phyloP scores from a whole-genome alignment of 805 yeast genomes.

The Zygoascus ofunaensis region DNA sequence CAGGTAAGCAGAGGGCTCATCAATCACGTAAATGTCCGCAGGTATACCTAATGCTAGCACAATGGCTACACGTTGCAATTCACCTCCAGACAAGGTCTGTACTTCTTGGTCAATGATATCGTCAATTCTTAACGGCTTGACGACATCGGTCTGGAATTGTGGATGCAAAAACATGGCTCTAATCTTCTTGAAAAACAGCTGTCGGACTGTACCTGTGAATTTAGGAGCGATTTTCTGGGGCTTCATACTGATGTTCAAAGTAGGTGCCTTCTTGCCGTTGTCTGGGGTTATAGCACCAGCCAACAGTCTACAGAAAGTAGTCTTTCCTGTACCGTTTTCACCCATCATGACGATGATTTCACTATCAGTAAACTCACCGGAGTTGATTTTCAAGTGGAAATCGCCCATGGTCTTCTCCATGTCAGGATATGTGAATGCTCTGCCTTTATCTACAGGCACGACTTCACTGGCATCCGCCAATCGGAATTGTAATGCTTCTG shows the following conservation, averaged over 20 bases:
- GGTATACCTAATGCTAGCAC: conserved; percentile 87
- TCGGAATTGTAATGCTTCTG: conserved; percentile 90
- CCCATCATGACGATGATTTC: conserved; percentile 99
- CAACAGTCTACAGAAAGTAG: conserved; percentile 89
- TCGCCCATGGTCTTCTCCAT: conserved; percentile 95
- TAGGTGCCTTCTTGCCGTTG: conserved; percentile 68
- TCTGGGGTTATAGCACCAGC: conserved; percentile 93
- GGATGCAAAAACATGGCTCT: conserved; percentile 90
- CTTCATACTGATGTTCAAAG: conserved; percentile 90
- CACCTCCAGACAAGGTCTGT: conserved; percentile 98
- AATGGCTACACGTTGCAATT: conserved; percentile 97
- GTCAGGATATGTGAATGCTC: conserved; percentile 66
- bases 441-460: conserved; percentile 70
- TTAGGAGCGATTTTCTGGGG: conserved; percentile 99
- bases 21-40: conserved; percentile 94
- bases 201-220: conserved; percentile 97
- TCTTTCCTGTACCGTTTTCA: conserved; percentile 99
- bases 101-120: conserved; percentile 96
- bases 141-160: conserved; percentile 97
- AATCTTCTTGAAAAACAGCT: conserved; percentile 91
- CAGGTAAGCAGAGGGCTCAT: conserved; percentile 97
- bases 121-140: conserved; percentile 88
- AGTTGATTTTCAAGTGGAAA: conserved; percentile 70
- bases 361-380: conserved; percentile 90
- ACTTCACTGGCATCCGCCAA: conserved; percentile 82